Conservation (phyloP, 2,329 filamentous ascomycete genomes). For the Aspergillus hortae region DNA sequence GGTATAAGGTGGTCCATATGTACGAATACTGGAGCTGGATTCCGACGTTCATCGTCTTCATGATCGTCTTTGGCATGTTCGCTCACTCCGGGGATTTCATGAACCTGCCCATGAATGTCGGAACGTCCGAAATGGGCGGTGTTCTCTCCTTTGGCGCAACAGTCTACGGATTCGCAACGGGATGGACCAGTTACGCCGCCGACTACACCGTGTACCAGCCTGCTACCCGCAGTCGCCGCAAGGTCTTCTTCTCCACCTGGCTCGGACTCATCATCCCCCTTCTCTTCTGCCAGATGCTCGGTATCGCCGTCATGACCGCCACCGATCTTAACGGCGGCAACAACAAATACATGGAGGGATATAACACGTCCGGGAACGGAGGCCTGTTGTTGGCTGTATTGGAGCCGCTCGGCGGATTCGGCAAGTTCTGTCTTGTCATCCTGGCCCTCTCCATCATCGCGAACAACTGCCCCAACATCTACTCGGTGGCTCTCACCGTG, state of each 20-base stretch:
- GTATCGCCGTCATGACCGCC: slow-evolving; percentile 66
- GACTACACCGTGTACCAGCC: slow-evolving; percentile 82
- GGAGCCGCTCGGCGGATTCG: slow-evolving; percentile 62
- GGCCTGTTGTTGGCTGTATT: slow-evolving; percentile 66
- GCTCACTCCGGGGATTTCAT: slow-evolving; percentile 64
- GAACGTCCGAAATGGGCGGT: slow-evolving; percentile 57
- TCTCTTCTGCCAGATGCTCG: slow-evolving; percentile 70
- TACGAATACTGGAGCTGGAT: slow-evolving; percentile 77
- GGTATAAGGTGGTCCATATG: slow-evolving; percentile 70
- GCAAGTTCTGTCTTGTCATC: slow-evolving; percentile 67
- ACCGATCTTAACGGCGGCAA: slow-evolving; percentile 51
- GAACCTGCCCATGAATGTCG: slow-evolving; percentile 58
- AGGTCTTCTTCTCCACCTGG: slow-evolving; percentile 68
- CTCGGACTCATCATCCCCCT: slow-evolving; percentile 67
- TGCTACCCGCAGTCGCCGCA: slow-evolving; percentile 52
- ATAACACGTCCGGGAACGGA: slow-evolving; percentile 57
- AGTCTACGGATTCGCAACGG: slow-evolving; percentile 65
- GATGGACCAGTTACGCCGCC: slow-evolving; percentile 71
- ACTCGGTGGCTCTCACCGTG: slow-evolving; percentile 65
- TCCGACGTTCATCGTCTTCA: slow-evolving; percentile 68
- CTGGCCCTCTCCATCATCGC: slow-evolving; percentile 65
- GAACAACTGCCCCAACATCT: slow-evolving; percentile 70
- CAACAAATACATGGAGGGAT: slow-evolving; percentile 56
- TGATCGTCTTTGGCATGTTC: slow-evolving; percentile 67
- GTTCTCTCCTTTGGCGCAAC: slow-evolving; percentile 65